These are phyloP conservation scores for Calocera cornea DNA, from an alignment of 768 basidiomycete species.

Conservation along the genomic window DNA sequence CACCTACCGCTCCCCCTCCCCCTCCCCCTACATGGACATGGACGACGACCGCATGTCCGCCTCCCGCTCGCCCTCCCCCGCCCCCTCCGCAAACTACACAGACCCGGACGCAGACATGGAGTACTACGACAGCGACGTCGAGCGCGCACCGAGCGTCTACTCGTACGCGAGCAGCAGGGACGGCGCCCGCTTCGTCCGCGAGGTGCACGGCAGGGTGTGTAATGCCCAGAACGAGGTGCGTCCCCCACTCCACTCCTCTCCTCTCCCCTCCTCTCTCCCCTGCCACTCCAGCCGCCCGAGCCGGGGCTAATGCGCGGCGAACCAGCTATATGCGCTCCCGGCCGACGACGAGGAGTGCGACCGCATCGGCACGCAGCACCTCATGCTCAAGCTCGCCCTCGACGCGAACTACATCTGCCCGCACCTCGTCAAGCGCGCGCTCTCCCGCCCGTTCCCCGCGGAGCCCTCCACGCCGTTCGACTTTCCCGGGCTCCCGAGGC, in stretches of 20 bases:
- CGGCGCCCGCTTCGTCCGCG: not conserved
- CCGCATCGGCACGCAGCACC: not conserved
- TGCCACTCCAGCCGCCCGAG: not conserved
- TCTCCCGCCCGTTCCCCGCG: not conserved
- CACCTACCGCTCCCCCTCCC: not conserved
- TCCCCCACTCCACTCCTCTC: not conserved
- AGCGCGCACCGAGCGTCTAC: not conserved
- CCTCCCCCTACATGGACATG: too few species aligned
- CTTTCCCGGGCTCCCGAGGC: not conserved
- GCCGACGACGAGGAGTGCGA: not conserved
- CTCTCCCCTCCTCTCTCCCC: not conserved
- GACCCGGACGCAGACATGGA: not conserved
- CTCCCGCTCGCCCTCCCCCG: not conserved
- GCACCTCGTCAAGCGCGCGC: not conserved
- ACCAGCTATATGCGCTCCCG: not conserved
- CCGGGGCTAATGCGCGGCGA: not conserved
- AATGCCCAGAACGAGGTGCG: constrained; percentile 4
- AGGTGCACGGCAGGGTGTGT: not conserved
- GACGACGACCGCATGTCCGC: not conserved
- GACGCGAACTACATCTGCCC: not conserved
- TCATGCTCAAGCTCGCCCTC: not conserved
- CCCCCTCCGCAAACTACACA: not conserved
- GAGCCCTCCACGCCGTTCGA: not conserved
- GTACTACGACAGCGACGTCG: not conserved
- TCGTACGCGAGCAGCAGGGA: not conserved